Evolutionary conservation across 305 asterid species (phyloP), one percentile per base, ranked within the genome.

Genomic region (Fraxinus nigra): DNA sequence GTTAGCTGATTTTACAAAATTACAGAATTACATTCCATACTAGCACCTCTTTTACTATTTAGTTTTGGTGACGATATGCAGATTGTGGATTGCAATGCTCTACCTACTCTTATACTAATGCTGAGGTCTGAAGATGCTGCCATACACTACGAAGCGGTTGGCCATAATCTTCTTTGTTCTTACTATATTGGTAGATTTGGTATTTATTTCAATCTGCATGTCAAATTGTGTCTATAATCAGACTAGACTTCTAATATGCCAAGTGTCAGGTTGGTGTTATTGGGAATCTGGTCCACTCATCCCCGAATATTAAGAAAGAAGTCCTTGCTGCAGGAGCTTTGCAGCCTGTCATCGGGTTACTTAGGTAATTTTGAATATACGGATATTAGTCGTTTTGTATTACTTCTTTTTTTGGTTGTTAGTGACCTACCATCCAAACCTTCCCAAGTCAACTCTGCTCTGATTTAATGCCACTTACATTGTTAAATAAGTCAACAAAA

Each of bases 41-140:
- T 80, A 67, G 22, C 24, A 24, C 61, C 20, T 14, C 74, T 26
- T 35, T 40, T 14, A 32, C 74, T n/a, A 30, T 70, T 75, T 80
- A 76, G 80, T 54, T 30, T 75, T 65, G 30, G 32, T 76, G 75
- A 59, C 79, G 75, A 22, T 76, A 83, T 89, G 87, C 92, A 97
- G 98, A 97, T 97, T 81, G 98, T 97, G 89, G 98, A 95, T 28
- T 95, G 96, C 90, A 92, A 92, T 89, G 99, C 99, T 88, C 91
- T 97, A 82, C 98, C 99, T 24, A 92, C 97, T 33, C 98, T 97
- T 81, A 92, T 97, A 83, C 89, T 95, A 65, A 97, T 97, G 99
- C 92, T 97, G 90, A 92, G 94, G 61, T 94, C 99, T 33, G 98
- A 93, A 86, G 98, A 97, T 86, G 87, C 97, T 72, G 98, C 98